Conservation (phyloP, 805 yeast genomes). For the Nakazawaea ishiwadae region DNA sequence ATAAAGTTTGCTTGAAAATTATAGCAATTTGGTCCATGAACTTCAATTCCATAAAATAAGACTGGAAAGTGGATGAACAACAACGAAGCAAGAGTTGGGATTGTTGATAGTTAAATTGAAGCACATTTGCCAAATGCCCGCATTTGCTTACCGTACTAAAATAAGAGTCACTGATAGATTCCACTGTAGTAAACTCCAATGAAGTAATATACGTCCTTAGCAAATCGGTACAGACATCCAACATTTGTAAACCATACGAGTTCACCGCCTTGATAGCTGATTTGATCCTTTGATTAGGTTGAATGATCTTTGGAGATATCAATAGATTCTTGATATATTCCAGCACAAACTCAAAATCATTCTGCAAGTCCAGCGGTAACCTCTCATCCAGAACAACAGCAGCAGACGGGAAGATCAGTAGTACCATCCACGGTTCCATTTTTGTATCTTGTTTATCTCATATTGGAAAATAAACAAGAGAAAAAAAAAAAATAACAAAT, state of each 20-base stretch:
- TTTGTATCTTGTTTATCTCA: background rate
- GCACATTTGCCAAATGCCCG: constrained; percentile 2
- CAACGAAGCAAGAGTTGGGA: constrained; percentile 17
- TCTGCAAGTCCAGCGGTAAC: constrained; percentile 9
- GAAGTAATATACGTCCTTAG: background rate
- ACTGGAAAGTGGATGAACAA: constrained; percentile 20
- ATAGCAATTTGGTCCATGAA: constrained; percentile 13
- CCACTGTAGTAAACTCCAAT: background rate
- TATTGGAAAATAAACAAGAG: background rate
- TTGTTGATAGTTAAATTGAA: constrained; percentile 13
- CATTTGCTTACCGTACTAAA: constrained; percentile 1
- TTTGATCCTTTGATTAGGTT: constrained; percentile 7
- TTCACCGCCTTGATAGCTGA: constrained; percentile 5
- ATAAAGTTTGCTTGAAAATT: constrained; percentile 17
- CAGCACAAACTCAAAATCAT: constrained; percentile 7
- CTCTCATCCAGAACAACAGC: constrained; percentile 4
- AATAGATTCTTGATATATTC: constrained; percentile 4
- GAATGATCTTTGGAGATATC: background rate
- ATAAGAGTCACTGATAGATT: background rate
- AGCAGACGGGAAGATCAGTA: constrained; percentile 6
- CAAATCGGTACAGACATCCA: constrained; percentile 4
- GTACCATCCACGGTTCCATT: constrained; percentile 1
- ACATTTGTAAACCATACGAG: background rate
- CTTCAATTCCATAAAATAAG: constrained; percentile 5
- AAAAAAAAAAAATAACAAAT: background rate